phyloP scores from a whole-genome alignment of 2,329 filamentous ascomycete genomes.

The Talaromyces sp. region DNA sequence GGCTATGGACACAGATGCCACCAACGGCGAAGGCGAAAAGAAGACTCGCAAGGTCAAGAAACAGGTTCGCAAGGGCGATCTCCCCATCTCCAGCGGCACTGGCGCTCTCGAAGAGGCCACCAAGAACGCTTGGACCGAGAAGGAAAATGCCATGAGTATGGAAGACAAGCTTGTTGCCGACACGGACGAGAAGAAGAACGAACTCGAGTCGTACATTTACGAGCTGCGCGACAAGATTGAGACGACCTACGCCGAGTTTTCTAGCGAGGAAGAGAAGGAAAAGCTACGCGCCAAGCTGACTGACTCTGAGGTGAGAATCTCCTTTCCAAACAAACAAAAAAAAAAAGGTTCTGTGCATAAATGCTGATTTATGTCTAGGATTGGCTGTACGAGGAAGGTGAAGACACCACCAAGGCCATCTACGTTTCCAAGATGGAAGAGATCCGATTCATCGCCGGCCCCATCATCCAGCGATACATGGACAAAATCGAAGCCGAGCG shows the following conservation, averaged over 20 bases:
- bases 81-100: slow-evolving; percentile 80
- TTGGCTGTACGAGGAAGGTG: slow-evolving; percentile 96
- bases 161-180: slow-evolving; percentile 98
- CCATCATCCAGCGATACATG: slow-evolving; percentile 89
- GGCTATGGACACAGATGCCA: slow-evolving; percentile 79
- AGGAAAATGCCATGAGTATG: slow-evolving; percentile 87
- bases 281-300: slow-evolving; percentile 80
- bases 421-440: slow-evolving; percentile 96
- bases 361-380: slow-evolving; percentile 55
- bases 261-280: slow-evolving; percentile 86
- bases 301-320: slow-evolving; percentile 68
- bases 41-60: slow-evolving; percentile 98
- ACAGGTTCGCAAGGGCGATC: slow-evolving; percentile 94
- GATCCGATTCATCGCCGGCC: slow-evolving; percentile 82
- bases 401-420: slow-evolving; percentile 87
- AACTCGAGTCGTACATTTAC: slow-evolving; percentile 96
- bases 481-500: slow-evolving; percentile 90
- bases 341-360: too few relatives aligned
- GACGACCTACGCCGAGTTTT: slow-evolving; percentile 82
- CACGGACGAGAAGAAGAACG: slow-evolving; percentile 99
- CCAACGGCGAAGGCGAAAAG: slow-evolving; percentile 61
- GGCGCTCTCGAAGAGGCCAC: slow-evolving; percentile 65
- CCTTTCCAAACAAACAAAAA: neutral
- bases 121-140: slow-evolving; percentile 68
- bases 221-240: slow-evolving; percentile 94